phyloP scores from a whole-genome alignment of 2,329 filamentous ascomycete species.

The Nannizziopsis barbatae region DNA sequence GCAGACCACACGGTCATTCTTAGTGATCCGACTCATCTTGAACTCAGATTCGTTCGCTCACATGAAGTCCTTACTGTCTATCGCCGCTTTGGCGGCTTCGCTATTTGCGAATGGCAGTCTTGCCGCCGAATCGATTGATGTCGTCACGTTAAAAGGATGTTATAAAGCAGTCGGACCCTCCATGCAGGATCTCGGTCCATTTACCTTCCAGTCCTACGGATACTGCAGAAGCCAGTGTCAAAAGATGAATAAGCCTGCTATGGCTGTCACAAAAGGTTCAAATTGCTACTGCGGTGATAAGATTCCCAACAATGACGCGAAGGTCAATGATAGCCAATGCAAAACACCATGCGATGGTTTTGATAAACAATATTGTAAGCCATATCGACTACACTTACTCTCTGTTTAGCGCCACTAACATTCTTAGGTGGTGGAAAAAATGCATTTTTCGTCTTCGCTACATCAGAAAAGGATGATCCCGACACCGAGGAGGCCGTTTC shows the following conservation, averaged over 20 bases:
- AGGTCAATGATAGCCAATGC: conserved; percentile 52
- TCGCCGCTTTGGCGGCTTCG: conserved; percentile 10
- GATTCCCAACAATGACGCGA: conserved; percentile 48
- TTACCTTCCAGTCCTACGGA: conserved; percentile 44
- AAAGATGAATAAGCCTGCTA: conserved; percentile 43
- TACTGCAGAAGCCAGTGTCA: conserved; percentile 46
- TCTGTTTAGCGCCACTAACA: conserved; percentile 15
- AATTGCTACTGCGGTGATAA: conserved; percentile 63
- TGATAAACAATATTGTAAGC: conserved; percentile 52
- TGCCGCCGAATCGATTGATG: not conserved
- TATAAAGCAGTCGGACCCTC: conserved; percentile 37
- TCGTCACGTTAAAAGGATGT: conserved; percentile 36
- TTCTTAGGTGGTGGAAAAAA: conserved; percentile 47
- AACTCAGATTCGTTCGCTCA: not conserved
- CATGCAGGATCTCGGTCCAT: conserved; percentile 39
- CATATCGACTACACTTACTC: not conserved
- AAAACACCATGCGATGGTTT: conserved; percentile 55
- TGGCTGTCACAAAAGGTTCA: conserved; percentile 49
- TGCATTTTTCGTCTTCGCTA: conserved; percentile 43
- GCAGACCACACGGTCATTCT: too few species aligned
- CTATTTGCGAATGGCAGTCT: conserved; percentile 3
- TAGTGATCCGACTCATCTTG: not conserved
- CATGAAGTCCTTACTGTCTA: conserved; percentile 10
- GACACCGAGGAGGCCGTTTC: conserved; percentile 24
- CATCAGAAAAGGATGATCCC: conserved; percentile 34